These are phyloP conservation scores for Wickerhamiella shivajii DNA, from an alignment of 805 yeast species.

Conservation along the genomic window DNA sequence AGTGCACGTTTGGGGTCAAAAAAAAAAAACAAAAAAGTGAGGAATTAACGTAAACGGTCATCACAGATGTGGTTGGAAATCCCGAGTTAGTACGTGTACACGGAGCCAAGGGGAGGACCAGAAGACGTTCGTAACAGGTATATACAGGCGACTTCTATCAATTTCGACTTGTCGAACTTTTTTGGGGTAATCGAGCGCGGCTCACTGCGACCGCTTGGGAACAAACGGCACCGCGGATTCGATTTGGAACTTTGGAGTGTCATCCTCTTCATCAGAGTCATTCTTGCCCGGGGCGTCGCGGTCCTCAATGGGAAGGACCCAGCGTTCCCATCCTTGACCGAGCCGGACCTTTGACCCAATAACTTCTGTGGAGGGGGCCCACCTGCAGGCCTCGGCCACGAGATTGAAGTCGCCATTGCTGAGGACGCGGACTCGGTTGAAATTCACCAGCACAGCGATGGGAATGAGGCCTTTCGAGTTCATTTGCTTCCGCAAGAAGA, in stretches of 20 bases:
- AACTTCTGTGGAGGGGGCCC: constrained; percentile 39
- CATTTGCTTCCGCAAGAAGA: constrained; percentile 71
- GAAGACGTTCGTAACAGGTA: too few species aligned
- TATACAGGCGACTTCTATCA: too few species aligned
- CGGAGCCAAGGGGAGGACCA: too few species aligned
- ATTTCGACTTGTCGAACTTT: too few species aligned
- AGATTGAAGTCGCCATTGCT: constrained; percentile 40
- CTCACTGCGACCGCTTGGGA: constrained; percentile 17
- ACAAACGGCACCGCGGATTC: constrained; percentile 27
- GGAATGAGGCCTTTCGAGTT: constrained; percentile 60
- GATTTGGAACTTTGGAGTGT: constrained; percentile 22
- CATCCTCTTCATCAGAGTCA: constrained; percentile 22
- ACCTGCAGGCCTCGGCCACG: constrained; percentile 40
- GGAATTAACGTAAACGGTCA: too few species aligned
- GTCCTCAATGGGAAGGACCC: constrained; percentile 49
- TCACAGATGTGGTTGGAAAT: too few species aligned
- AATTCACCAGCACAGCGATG: constrained; percentile 44
- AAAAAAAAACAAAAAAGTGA: too few species aligned
- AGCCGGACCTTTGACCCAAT: constrained; percentile 47
- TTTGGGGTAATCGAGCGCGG: too few species aligned
- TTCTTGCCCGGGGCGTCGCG: constrained; percentile 36
- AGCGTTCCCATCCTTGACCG: constrained; percentile 40
- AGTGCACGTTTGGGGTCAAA: too few species aligned
- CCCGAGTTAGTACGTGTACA: too few species aligned
- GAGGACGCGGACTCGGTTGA: constrained; percentile 60